Base-by-base conservation (phyloP, 106 monocot species). In the Dendrobium chrysotoxum region DNA sequence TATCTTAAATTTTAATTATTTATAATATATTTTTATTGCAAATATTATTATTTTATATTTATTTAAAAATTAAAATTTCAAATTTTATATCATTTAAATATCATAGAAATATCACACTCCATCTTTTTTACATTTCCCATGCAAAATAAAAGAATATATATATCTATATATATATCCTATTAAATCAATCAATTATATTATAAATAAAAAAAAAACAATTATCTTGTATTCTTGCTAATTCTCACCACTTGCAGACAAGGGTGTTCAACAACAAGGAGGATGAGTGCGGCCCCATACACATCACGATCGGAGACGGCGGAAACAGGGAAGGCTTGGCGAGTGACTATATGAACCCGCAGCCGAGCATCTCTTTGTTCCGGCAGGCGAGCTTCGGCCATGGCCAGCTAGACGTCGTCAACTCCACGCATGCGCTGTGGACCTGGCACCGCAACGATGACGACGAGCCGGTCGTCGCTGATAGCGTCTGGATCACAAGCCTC, bases 401-500 rank as follows among this genome's bases (percentile, higher is more conserved):
- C 12, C 68, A 80, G 77, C 82, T 95, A 9, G 81, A 86, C 81
- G 85, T 95, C 73, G 77, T 86, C 28, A 91, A 95, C 72, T 78
- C 1, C 40, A 93, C 93, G 4, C 90, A 92, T 79, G 93, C 93
- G 0, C 53, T 82, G 23, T 96, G 96, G 96, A 83, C 79, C 0
- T 96, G 96, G 93, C 87, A 96, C 77, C 80, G 97, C 25, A 97
- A 97, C 40, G 97, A 94, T 9, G 89, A 97, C 38, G 90, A 92
- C 61, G 79, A 82, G 42, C 25, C 82, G 2, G 77, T 84, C 10
- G 80, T 81, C 5, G 82, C 88, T 0, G 96, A 96, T 50, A 75
- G 85, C 18, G 87, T 84, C 40, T 93, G 93, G 93, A 8, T 96
- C 38, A 82, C 75, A 7, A 92, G 87, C 81, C 82, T 90, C 7